Conservation (phyloP, 1,284 basidiomycete species). For the Cutaneotrichosporon dermatis region DNA sequence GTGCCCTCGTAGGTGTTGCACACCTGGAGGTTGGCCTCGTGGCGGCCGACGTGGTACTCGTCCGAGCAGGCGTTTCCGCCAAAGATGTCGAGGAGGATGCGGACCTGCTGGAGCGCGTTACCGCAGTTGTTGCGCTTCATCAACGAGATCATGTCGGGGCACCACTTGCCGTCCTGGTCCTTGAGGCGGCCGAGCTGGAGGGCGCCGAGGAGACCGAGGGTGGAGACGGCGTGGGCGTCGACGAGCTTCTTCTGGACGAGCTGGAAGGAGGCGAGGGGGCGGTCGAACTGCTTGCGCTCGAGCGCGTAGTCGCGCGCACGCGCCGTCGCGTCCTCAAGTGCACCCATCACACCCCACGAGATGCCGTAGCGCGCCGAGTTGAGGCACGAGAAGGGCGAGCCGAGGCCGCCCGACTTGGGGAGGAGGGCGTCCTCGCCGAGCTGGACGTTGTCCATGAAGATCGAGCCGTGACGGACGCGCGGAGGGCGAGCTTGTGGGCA, state of each 20-base stretch:
- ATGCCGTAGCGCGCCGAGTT: constrained; percentile 90
- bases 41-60: constrained; percentile 83
- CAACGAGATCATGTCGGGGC: constrained; percentile 90
- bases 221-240: constrained; percentile 81
- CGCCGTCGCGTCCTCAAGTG: constrained; percentile 83
- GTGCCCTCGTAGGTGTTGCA: constrained; percentile 87
- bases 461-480: constrained; percentile 83
- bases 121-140: constrained; percentile 96
- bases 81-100: constrained; percentile 76
- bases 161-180: constrained; percentile 64
- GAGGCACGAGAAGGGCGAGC: constrained; percentile 82
- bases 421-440: constrained; percentile 68
- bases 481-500: constrained; percentile 86
- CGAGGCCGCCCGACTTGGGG: constrained; percentile 68
- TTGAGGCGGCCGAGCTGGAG: constrained; percentile 81
- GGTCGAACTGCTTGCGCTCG: constrained; percentile 81
- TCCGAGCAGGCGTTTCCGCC: constrained; percentile 87
- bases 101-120: constrained; percentile 76
- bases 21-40: constrained; percentile 85
- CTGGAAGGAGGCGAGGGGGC: constrained; percentile 90
- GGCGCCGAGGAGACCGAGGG: constrained; percentile 74
- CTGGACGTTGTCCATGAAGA: constrained; percentile 83
- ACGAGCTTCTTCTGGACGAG: constrained; percentile 94
- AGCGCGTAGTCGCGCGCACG: constrained; percentile 79
- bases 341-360: constrained; percentile 89